Evolutionary conservation across 2,329 filamentous ascomycete species (phyloP), one percentile per base, ranked within the genome.

Genomic region (Fusarium miscanthi): DNA sequence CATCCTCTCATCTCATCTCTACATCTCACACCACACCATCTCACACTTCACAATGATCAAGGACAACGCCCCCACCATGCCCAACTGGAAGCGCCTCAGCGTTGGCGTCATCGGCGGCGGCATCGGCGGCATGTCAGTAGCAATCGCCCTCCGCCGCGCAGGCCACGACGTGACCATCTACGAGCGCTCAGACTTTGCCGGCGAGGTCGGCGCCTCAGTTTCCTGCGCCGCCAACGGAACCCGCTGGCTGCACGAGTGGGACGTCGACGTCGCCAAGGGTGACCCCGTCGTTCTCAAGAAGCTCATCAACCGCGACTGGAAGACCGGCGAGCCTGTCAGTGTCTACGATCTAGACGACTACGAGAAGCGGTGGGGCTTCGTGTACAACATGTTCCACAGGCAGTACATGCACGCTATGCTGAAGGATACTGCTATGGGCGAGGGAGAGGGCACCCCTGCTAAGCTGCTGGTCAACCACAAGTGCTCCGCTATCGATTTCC

Each of bases 201-300:
- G 90, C 19, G 91, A 93, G 77, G 90, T 91, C 0, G 91, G 91
- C 17, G 90, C 90, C 0, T 91, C 90, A 0, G 86, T 92, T 0
- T 90, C 88, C 1, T 92, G 90, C 74, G 91, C 91, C 2, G 90
- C 91, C 14, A 93, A 93, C 74, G 91, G 91, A 12, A 91, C 90
- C 2, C 85, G 89, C 51, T 93, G 90, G 90, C 82, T 93, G 12
- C 87, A 91, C 68, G 89, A 91, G 78, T 93, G 91, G 91, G 83
- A 83, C 0, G 89, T 93, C 3, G 88, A 93, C 74, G 83, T 93
- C 3, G 82, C 82, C 19, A 89, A 89, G 75, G 91, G 90, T 13
- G 87, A 92, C 63, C 90, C 90, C 0, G 91, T 93, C 4, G 82
- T 92, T 3, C 81, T 93, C 53, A 85, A 85, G 79, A 90, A 90